phyloP scores from a whole-genome alignment of 1,139 yeast species.

The Lodderomyces pseudojiufengensis region DNA sequence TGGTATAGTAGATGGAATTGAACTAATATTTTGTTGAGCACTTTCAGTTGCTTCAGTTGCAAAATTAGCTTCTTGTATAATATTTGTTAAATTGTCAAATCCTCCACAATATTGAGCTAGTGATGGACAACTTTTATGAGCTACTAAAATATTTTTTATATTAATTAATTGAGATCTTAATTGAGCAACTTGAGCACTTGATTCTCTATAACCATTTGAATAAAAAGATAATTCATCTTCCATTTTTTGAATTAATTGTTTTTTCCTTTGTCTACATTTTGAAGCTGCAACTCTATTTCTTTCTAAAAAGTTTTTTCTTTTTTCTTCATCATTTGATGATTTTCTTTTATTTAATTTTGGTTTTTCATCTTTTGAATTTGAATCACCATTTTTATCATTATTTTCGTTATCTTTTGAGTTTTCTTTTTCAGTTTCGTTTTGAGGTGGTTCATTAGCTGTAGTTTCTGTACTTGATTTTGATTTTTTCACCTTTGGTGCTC shows the following conservation, averaged over 20 bases:
- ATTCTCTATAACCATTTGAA: conserved; percentile 65
- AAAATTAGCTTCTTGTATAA: conserved; percentile 32
- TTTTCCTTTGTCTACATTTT: conserved; percentile 92
- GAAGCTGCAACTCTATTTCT: conserved; percentile 94
- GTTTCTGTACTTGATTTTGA: conserved; percentile 8
- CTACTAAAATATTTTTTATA: conserved; percentile 37
- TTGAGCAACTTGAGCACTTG: conserved; percentile 55
- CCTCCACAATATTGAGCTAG: conserved; percentile 38
- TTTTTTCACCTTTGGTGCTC: conserved; percentile 9
- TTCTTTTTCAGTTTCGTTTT: conserved; percentile 12
- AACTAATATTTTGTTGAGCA: conserved; percentile 14
- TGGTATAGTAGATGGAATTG: conserved; percentile 20
- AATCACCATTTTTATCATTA: conserved; percentile 8
- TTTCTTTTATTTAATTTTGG: conserved; percentile 4
- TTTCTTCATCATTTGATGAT: conserved; percentile 38
- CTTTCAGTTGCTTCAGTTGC: conserved; percentile 20
- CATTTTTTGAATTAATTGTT: conserved; percentile 80
- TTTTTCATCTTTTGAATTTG: conserved; percentile 36
- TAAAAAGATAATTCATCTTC: conserved; percentile 72
- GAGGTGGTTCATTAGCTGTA: conserved; percentile 4
- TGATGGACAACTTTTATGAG: conserved; percentile 40
- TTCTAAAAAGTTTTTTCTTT: conserved; percentile 79
- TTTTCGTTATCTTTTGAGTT: conserved; percentile 9
- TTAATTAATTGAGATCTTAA: conserved; percentile 58
- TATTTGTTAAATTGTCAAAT: conserved; percentile 28